Evolutionary conservation across 306 rosid species (phyloP), one percentile per base, ranked within the genome.

Genomic region (Fragaria vesca): DNA sequence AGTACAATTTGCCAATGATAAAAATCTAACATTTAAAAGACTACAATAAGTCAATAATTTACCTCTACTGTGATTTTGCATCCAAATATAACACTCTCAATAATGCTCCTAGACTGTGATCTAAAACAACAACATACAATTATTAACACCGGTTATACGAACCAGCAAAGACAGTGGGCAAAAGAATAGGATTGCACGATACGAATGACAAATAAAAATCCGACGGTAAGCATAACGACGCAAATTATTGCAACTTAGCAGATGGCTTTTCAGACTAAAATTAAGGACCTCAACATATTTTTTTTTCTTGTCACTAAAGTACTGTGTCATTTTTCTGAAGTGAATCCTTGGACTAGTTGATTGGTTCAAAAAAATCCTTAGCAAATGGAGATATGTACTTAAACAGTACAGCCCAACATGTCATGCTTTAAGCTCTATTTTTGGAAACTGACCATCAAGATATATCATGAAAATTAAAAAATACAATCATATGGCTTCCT

Each of bases 21-120:
- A 28, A 72, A 30, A 69, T 47, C 77, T 12, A 57, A 52, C 38
- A 76, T 34, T 71, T 30, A 57, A 61, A 13, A 40, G 73, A 66
- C 30, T 68, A 77, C 54, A 61, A 74, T 42, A 80, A 85, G 80
- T 85, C 54, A 61, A 74, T 42, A 80, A 85, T 79, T 85, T 78
- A 90, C 98, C 89, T 90, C 91, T 63, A 94, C 82, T 76, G 81
- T 79, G 76, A 94, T 87, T 85, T 90, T 90, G 83, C 86, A 92
- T 81, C 91, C 87, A 81, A 78, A 81, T 68, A 89, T 18, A 28
- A 89, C 84, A 76, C 85, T 89, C 74, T 90, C 95, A 67, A 94
- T 85, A 80, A 94, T 83, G 84, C 90, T 89, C 82, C 89, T 87
- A 34, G 95, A 90, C 77, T 95, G 89, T 12, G 91, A 94, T 58